Percentiles rank a stretch among this genome's conserved stretches.
These are phyloP conservation scores for Nicotiana attenuata DNA, from an alignment of 257 asterid genomes.

Conservation along the genomic window DNA sequence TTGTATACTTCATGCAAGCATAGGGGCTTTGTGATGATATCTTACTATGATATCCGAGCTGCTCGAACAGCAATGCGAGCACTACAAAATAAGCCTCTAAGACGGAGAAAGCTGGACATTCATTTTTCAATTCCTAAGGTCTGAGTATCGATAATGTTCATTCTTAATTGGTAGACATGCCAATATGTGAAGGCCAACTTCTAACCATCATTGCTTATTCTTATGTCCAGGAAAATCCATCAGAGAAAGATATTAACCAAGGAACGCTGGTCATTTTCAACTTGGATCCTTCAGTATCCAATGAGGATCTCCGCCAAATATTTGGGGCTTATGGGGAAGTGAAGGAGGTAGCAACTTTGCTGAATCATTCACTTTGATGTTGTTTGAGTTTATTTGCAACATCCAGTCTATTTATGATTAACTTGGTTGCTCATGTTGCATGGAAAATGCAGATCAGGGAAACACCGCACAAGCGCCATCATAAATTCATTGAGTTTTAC, in stretches of 20 bases:
- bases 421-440: neutral
- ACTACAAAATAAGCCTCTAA: slow-evolving; percentile 80
- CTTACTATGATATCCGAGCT: slow-evolving; percentile 97
- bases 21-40: slow-evolving; percentile 98
- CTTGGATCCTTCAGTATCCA: slow-evolving; percentile 90
- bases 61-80: slow-evolving; percentile 91
- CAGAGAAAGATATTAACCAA: slow-evolving; percentile 92
- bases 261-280: slow-evolving; percentile 96
- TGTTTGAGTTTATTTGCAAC: neutral
- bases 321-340: slow-evolving; percentile 97
- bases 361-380: neutral
- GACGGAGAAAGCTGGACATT: slow-evolving; percentile 91
- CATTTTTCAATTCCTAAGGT: slow-evolving; percentile 99
- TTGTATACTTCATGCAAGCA: slow-evolving; percentile 95
- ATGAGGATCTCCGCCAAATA: slow-evolving; percentile 87
- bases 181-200: neutral
- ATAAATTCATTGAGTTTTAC: slow-evolving; percentile 90
- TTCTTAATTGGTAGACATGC: neutral
- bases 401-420: neutral
- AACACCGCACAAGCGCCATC: slow-evolving; percentile 91
- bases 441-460: slow-evolving; percentile 68
- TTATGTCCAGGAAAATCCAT: slow-evolving; percentile 76
- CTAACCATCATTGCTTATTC: slow-evolving; percentile 7
- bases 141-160: neutral
- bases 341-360: slow-evolving; percentile 63